Evolutionary conservation across 2,329 filamentous ascomycete genomes (phyloP), one percentile per base, ranked within the genome.

Genomic region (Penicillium sp.): DNA sequence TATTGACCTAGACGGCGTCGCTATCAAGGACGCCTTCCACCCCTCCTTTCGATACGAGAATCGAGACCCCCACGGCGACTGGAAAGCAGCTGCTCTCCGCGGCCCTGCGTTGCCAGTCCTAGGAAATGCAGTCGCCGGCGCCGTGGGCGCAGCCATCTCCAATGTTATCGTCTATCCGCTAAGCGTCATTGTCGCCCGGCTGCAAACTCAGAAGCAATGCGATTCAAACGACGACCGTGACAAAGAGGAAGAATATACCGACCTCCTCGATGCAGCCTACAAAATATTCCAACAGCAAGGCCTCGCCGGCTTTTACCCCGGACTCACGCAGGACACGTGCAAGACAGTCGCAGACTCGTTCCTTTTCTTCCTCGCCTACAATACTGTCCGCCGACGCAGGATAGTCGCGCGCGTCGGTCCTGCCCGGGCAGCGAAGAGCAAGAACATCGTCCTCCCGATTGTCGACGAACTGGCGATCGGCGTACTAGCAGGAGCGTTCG

Each of bases 341-440:
- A 87, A 86, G 63, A 81, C 79, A 16, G 73, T 83, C 15, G 75
- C 80, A 19, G 87, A 93, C 68, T 86, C 84, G 41, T 91, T 93
- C 60, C 73, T 94, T 36, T 94, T 94, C 72, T 94, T 94, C 68
- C 75, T 91, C 13, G 83, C 86, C 43, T 94, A 94, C 67, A 86
- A 70, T 2, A 77, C 76, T 39, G 53, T 81, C 14, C 60, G 72
- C 13, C 60, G 69, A 36, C 54, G 58, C 15, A 65, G 77, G 28
- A 68, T 78, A 27, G 52, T 67, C 59, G 57, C 61, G 1, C 60
- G 55, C 9, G 53, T 57, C 9, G 57, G 56, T 1, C 43, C 46
- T 1, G 47, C 41, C 10, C 32, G 31, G 4, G 47, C 57, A 8
- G 41, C 50, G 8, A 48, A 54, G 32, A 58, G 41, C 13, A 61